These are phyloP conservation scores for Crepidotus variabilis DNA, from an alignment of 768 basidiomycete species.

Conservation along the genomic window DNA sequence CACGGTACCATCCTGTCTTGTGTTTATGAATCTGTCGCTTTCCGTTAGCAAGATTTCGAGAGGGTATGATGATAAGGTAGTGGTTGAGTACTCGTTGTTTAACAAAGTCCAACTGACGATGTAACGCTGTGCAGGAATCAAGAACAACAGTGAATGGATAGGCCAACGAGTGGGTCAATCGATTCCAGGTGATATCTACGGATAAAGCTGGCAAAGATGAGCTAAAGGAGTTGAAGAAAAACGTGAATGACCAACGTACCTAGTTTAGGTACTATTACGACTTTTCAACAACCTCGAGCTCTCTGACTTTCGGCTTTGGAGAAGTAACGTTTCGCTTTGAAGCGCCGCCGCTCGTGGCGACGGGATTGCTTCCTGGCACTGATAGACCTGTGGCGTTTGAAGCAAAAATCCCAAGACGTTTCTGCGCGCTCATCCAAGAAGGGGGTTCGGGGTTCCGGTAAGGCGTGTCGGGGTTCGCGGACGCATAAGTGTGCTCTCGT, in stretches of 20 bases:
- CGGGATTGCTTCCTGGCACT: not conserved
- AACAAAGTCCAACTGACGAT: too few relatives aligned
- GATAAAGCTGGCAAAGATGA: too few relatives aligned
- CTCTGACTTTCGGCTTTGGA: not conserved
- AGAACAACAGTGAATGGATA: too few relatives aligned
- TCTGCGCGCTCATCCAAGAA: conserved; percentile 9
- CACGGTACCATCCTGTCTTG: too few relatives aligned
- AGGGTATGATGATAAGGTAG: too few relatives aligned
- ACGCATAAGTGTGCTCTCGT: conserved; percentile 23
- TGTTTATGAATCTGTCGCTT: too few relatives aligned
- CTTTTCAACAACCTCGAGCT: conserved; percentile 7
- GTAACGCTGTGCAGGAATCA: too few relatives aligned
- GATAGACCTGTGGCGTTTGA: conserved; percentile 1
- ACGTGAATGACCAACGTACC: not conserved
- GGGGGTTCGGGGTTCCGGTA: conserved; percentile 7
- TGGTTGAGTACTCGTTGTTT: too few relatives aligned
- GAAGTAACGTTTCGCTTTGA: not conserved
- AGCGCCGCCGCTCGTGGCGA: too few relatives aligned
- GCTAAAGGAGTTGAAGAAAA: not conserved
- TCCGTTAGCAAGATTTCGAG: too few relatives aligned
- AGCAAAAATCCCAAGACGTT: conserved; percentile 5
- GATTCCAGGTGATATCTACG: too few relatives aligned
- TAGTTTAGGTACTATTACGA: not conserved
- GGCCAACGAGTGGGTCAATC: too few relatives aligned
- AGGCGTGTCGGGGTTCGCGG: conserved; percentile 21